phyloP scores from a whole-genome alignment of 1,139 yeast genomes.

The Hyphopichia fennica region DNA sequence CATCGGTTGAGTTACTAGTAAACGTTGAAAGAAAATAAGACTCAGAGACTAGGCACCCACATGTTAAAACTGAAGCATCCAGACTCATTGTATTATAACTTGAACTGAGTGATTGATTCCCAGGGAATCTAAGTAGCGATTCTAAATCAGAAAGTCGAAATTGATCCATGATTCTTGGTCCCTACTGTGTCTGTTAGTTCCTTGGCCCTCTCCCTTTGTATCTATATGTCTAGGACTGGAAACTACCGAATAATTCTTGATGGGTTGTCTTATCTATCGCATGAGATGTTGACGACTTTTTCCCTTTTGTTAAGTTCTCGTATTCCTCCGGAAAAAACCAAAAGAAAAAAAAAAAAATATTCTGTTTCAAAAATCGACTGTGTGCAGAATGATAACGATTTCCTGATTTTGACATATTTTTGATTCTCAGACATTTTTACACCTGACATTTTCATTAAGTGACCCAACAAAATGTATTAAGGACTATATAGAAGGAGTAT shows the following conservation, averaged over 20 bases:
- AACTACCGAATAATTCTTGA: too few relatives aligned
- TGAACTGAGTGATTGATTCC: conserved; percentile 9
- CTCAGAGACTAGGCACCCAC: conserved; percentile 75
- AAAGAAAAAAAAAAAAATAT: not conserved
- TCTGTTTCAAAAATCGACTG: too few relatives aligned
- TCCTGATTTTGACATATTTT: not conserved
- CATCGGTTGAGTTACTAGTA: conserved; percentile 12
- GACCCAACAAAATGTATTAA: too few relatives aligned
- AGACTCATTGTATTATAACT: conserved; percentile 23
- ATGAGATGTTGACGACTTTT: too few relatives aligned
- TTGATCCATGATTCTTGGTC: not conserved
- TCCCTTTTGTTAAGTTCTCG: too few relatives aligned
- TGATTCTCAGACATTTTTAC: too few relatives aligned
- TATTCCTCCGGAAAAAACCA: not conserved
- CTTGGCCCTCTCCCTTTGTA: too few relatives aligned
- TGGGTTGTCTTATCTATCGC: too few relatives aligned
- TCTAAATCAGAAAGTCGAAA: conserved; percentile 21
- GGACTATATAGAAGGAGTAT: too few relatives aligned
- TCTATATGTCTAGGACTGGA: too few relatives aligned
- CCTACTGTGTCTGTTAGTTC: too few relatives aligned
- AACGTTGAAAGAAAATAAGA: conserved; percentile 20
- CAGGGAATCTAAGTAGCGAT: conserved; percentile 29
- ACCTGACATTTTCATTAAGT: not conserved
- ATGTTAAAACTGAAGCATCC: conserved; percentile 59
- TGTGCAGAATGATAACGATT: not conserved